Conservation (phyloP, 2,329 filamentous ascomycete genomes). For the Rhynchosporium graminicola region DNA sequence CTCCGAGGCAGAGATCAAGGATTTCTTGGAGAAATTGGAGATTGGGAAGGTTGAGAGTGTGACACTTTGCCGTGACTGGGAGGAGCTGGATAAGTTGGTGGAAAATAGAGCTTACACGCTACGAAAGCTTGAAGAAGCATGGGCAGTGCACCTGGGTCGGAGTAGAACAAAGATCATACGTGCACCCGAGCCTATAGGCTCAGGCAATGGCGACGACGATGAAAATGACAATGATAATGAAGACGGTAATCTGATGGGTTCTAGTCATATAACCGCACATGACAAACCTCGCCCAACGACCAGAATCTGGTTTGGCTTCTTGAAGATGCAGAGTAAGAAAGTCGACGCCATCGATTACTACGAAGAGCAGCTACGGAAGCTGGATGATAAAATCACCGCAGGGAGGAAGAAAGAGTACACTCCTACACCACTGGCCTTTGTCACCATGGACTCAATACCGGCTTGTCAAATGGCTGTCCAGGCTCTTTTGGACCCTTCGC, state of each 20-base stretch:
- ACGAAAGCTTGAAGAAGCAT: constrained; percentile 77
- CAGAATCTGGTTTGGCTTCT: constrained; percentile 75
- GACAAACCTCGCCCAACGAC: constrained; percentile 64
- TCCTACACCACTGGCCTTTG: constrained; percentile 83
- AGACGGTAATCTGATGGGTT: constrained; percentile 57
- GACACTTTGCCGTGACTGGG: constrained; percentile 85
- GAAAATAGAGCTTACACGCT: constrained; percentile 65
- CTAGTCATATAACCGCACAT: constrained; percentile 44
- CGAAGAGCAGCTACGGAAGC: constrained; percentile 75
- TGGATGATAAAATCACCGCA: constrained; percentile 73
- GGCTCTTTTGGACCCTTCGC: constrained; percentile 86
- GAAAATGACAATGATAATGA: constrained; percentile 53
- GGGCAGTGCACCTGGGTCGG: constrained; percentile 73
- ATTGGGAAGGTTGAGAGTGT: constrained; percentile 91
- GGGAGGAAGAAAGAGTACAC: constrained; percentile 75
- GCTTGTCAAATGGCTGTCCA: constrained; percentile 95
- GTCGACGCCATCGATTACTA: constrained; percentile 95
- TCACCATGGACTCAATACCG: constrained; percentile 95
- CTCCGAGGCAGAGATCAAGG: constrained; percentile 79
- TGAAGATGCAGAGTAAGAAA: constrained; percentile 69
- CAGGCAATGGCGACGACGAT: constrained; percentile 40
- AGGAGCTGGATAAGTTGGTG: constrained; percentile 74
- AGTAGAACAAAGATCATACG: constrained; percentile 49
- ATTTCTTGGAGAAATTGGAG: constrained; percentile 81
- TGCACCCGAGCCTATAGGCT: constrained; percentile 39